A percentile compares a stretch with the other conserved stretches of the same genome.
Evolutionary conservation across 345 rosid genomes (phyloP).

Genomic region (Salix brachista): DNA sequence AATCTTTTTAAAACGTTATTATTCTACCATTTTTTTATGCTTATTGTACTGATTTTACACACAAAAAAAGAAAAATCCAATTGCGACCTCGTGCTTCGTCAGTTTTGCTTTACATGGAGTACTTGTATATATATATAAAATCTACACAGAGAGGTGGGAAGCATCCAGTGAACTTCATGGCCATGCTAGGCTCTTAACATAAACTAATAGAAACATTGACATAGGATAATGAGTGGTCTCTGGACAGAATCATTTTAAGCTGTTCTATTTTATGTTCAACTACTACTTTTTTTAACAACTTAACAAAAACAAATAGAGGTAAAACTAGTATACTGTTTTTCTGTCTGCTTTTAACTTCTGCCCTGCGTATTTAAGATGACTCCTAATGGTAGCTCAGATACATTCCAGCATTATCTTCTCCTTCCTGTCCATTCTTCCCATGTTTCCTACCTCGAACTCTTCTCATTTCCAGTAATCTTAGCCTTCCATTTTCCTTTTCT

Average conservation of each 20-base stretch:
- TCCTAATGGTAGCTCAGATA: slow-evolving; percentile 34
- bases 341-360: slow-evolving; percentile 19
- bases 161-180: slow-evolving; percentile 32
- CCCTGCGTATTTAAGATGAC: slow-evolving; percentile 49
- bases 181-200: slow-evolving; percentile 17
- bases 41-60: no score
- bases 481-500: slow-evolving; percentile 13
- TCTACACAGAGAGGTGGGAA: slow-evolving; percentile 15
- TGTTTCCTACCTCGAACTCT: slow-evolving; percentile 30
- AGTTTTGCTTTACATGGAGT: slow-evolving; percentile 21
- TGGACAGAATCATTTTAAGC: slow-evolving; percentile 26
- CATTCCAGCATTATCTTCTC: slow-evolving; percentile 50
- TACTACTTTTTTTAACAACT: slow-evolving; percentile 24
- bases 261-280: slow-evolving; percentile 30
- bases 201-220: slow-evolving; percentile 32
- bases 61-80: no score
- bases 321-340: slow-evolving; percentile 6
- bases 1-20: no score
- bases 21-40: no score
- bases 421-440: slow-evolving; percentile 42
- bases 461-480: slow-evolving; percentile 22
- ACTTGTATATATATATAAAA: not conserved
- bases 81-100: slow-evolving; percentile 38
- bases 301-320: slow-evolving; percentile 11
- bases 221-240: slow-evolving; percentile 19